Base-by-base conservation (phyloP, 2,329 filamentous ascomycete species). In the Cercospora zeae-maydis region DNA sequence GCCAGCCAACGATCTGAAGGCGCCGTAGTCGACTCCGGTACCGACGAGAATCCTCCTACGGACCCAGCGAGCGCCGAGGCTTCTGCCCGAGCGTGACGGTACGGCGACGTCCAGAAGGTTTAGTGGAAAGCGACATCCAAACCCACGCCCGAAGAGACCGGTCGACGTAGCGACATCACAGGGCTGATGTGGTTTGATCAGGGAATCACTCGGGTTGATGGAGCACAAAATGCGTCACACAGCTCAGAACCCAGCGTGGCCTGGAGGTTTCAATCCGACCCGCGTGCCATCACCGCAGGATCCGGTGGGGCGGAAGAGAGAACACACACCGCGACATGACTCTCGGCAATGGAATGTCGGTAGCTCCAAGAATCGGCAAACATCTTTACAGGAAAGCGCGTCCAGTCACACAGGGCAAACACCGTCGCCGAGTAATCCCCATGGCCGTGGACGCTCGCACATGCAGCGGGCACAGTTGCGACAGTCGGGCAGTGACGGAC, bases 161-260 rank as follows among this genome's bases (percentile, higher is more conserved):
- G 24, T 27, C 24, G 24, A 27, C 24, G 24, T 6, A 27, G 24
- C 24, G 24, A 27, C 24, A 27, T 27, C 24, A 27, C 24, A 27
- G 24, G 24, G 6, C 24, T 27, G 3, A 6, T 3, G 24, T 27
- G 24, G 24, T 27, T 27, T 6, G 24, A 27, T 27, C 24, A 27
- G 24, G 24, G 24, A 6, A 27, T 27, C 31, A 8, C 31, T 34
- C 10, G 31, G 2, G 11, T 9, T 30, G 11, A 49, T 10, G 11
- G 24, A 21, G 5, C 7, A 10, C 21, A 34, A 3, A 14, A 57
- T 57, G 54, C 54, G 36, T 8, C 54, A 19, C 21, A 19, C 54
- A 9, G 54, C 54, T 13, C 54, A 57, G 21, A 57, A 11, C 10
- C 54, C 54, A 57, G 54, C 34, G 21, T 57, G 54, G 54, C 54